Conservation (phyloP, 2,329 filamentous ascomycete genomes). For the Ascocoryne sarcoides region DNA sequence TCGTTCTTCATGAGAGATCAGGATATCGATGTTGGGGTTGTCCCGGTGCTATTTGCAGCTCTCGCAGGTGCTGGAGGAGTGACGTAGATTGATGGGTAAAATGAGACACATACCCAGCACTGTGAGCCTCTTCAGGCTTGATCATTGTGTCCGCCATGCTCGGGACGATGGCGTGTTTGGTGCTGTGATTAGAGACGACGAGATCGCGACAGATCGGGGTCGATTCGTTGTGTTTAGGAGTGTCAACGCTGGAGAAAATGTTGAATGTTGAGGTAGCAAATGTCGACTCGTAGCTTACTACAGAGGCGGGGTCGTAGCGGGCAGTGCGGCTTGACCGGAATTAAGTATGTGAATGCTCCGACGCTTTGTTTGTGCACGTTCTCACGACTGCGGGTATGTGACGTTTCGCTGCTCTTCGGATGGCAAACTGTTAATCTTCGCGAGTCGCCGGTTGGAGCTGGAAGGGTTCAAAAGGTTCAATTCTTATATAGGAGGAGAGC, state of each 20-base stretch:
- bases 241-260: slow-evolving; percentile 12
- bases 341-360: slow-evolving; percentile 5
- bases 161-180: background rate
- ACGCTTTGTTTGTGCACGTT: slow-evolving; percentile 2
- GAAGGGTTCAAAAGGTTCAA: no score
- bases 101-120: slow-evolving; percentile 40
- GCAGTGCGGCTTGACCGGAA: slow-evolving; percentile 10
- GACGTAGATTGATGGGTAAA: slow-evolving; percentile 20
- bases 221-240: background rate
- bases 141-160: slow-evolving; percentile 43
- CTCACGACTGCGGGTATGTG: background rate
- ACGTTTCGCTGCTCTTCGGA: no score
- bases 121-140: slow-evolving; percentile 38
- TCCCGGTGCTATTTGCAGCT: slow-evolving; percentile 9
- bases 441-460: no score
- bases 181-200: no score
- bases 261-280: slow-evolving; percentile 9
- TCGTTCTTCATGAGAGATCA: background rate
- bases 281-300: no score
- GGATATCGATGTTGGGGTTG: slow-evolving; percentile 2
- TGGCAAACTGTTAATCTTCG: no score
- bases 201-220: no score
- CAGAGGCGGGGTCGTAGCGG: slow-evolving; percentile 3
- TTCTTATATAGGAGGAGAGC: no score
- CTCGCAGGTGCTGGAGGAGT: slow-evolving; percentile 10